Base-by-base conservation (phyloP, 768 basidiomycete genomes). In the Kwoniella shandongensis region DNA sequence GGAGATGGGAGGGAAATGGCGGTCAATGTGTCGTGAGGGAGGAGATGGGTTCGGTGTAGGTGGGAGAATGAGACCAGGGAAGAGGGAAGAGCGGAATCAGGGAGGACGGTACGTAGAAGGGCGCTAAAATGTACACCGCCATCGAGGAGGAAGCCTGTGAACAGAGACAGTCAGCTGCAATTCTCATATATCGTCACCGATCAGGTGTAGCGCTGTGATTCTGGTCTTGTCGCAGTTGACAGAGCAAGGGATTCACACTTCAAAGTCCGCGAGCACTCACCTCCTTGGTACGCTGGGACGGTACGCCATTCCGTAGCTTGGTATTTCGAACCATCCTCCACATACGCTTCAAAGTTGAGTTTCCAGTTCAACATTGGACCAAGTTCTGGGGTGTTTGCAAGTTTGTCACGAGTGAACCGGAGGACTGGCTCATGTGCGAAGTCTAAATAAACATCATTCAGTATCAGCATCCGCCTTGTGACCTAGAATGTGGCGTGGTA, bases 271-370 rank as follows among this genome's bases (percentile, higher is more conserved):
- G 35, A n/a, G n/a, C 38, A 59, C 53, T 32, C 36, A 59, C 68
- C 76, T n/a, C 76, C 76, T 52, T 78, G 77, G 54, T 78, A 77
- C 61, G 89, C 88, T 22, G 90, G 89, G 46, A 87, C 79, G 1
- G 86, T 87, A 38, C 90, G 80, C 91, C 91, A 92, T 35, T 85
- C 82, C 0, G 88, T 90, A 49, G 88, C 85, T 72, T 88, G 88
- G 81, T 84, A 91, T 70, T 86, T 86, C 23, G 81, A 83, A 13
- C 83, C 81, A 69, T 83, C 78, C 61, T 85, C 82, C 58, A 88
- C 78, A 61, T 80, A 79, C 61, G 80, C 81, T 25, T 84, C 78
- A 2, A 80, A 79, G 4, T 80, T 76, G 15, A 83, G 79, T 54
- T 81, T 84, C 81, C 87, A 93, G 73, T 82, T 85, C 11, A 78